phyloP scores from a whole-genome alignment of 2,329 filamentous ascomycete species.

The Dothistroma septosporum region DNA sequence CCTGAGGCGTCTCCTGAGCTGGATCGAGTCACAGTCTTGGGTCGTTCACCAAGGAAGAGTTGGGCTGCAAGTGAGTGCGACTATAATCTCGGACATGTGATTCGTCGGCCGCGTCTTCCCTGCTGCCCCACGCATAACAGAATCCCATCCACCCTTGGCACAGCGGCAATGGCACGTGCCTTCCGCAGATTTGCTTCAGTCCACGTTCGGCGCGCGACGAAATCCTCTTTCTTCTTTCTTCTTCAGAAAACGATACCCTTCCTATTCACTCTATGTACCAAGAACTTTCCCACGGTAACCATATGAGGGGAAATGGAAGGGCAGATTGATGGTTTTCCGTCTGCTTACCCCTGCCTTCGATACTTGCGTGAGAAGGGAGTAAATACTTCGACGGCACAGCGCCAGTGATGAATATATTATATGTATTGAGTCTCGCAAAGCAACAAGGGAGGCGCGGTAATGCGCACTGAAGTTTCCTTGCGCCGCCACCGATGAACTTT shows the following conservation, averaged over 20 bases:
- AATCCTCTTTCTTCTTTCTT: conserved; percentile 30
- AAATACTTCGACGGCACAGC: conserved; percentile 46
- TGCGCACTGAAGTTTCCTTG: not conserved
- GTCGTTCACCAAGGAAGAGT: not conserved
- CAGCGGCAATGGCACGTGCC: conserved; percentile 8
- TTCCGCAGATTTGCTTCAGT: conserved; percentile 36
- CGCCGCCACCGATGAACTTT: not conserved
- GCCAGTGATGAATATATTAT: not conserved
- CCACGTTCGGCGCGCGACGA: conserved; percentile 39
- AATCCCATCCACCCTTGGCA: not conserved
- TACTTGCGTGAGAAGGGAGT: conserved; percentile 40
- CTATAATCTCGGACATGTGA: conserved; percentile 2
- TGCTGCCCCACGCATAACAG: conserved; percentile 7
- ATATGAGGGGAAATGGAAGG: conserved; percentile 67
- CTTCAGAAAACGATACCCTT: conserved; percentile 42
- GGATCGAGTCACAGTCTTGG: conserved; percentile 4
- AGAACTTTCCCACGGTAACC: conserved; percentile 50
- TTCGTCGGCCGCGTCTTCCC: not conserved
- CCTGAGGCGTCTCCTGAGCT: not conserved
- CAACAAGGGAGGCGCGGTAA: not conserved
- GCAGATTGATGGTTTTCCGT: conserved; percentile 51
- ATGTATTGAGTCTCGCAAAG: not conserved
- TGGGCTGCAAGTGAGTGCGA: not conserved
- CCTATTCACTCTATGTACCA: conserved; percentile 66
- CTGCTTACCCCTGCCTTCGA: conserved; percentile 58